Evolutionary conservation across 116 monocot genomes (phyloP), one percentile per base, ranked within the genome.

Genomic region (Dioscorea cayenensis): DNA sequence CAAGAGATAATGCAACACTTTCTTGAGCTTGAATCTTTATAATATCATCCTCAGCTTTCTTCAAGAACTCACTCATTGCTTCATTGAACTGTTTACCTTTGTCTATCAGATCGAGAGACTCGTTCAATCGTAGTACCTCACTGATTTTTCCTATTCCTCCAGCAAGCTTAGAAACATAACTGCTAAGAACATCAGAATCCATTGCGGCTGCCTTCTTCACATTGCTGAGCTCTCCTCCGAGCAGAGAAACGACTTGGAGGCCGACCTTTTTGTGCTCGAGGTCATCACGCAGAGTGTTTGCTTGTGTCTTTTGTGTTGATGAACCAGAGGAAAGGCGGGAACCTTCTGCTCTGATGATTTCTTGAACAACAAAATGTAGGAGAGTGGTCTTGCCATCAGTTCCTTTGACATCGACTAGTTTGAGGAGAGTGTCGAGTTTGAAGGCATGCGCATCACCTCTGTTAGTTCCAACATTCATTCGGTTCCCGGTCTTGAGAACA

Each of bases 381-480:
- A 95, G 92, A 7, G 91, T 95, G 27, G 95, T 89, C 78, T 87
- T 87, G 14, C 95, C 92, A 75, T 95, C 91, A 0, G 89, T 77
- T 37, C 89, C 91, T 64, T 85, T 95, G 20, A 92, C 81, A 67
- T 95, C 85, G 0, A 82, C 95, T 18, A 95, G 71, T 49, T 95
- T 92, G 19, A 89, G 83, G 21, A 95, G 91, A 0, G 95, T 83
- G 32, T 91, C 95, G 14, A 95, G 89, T 73, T 91, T 92, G 74
- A 95, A 95, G 66, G 95, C 95, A 20, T 77, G 81, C 1, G 91
- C 89, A 66, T 87, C 95, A 0, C 95, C 92, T 32, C 84, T 84
- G 62, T 85, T 80, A 10, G 89, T 89, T 19, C 95, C 95, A 14
- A 84, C 85, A 28, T 91, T 92, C 87, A 89, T 95, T 16, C 89